These are phyloP conservation scores for Toxoplasma gondii DNA, from an alignment of 169 alveolate species.

Conservation along the genomic window DNA sequence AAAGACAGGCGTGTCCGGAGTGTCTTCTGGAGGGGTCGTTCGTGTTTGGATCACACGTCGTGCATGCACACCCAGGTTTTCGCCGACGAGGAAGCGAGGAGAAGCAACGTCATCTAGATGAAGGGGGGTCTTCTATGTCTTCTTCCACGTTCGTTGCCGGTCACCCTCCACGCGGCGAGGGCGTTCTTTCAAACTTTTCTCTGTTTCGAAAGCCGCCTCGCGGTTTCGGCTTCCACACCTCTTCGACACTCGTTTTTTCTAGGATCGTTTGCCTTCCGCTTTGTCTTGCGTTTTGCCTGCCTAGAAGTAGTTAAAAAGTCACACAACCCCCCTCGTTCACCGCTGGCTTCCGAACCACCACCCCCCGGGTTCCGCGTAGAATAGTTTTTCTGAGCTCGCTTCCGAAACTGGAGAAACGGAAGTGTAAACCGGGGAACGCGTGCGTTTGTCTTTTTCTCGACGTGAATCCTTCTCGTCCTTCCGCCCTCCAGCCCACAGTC, in stretches of 20 bases:
- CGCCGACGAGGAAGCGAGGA: conserved; percentile 15
- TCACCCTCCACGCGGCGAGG: not conserved
- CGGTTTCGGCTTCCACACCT: not conserved
- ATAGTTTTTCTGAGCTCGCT: not conserved
- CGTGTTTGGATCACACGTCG: not conserved
- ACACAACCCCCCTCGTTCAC: not conserved
- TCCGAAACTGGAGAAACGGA: not conserved
- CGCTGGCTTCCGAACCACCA: not conserved
- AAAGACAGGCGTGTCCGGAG: not conserved
- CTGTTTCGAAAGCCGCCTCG: not conserved
- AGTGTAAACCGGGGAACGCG: not conserved
- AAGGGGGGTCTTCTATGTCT: not conserved
- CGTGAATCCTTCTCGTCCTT: not conserved
- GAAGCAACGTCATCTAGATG: not conserved
- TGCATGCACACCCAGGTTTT: not conserved
- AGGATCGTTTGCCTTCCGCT: not conserved
- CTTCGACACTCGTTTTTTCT: not conserved
- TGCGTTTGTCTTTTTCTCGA: not conserved
- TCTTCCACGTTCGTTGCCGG: not conserved
- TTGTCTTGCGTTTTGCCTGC: not conserved
- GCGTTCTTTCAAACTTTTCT: not conserved
- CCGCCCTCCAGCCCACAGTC: not conserved
- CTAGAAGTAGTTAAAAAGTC: not conserved
- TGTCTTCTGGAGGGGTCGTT: not conserved
- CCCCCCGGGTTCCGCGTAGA: conserved; percentile 10